Base-by-base conservation (phyloP, 352 stramenopile species). In the Phytophthora nicotianae region DNA sequence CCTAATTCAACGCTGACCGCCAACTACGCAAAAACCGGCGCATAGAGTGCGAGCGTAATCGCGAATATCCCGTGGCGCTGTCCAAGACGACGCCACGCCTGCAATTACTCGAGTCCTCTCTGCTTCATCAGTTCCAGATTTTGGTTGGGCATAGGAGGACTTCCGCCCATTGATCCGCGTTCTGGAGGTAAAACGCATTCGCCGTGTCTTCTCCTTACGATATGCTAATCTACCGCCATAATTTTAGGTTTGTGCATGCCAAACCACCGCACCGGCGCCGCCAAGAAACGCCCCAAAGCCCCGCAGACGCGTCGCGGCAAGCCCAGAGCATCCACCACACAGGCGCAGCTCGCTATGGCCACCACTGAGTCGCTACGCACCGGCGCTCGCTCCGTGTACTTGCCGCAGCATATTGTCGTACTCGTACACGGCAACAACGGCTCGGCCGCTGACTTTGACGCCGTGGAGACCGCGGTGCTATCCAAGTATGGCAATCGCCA, bases 351-450 rank as follows among this genome's bases (percentile, higher is more conserved):
- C 20, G 24, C 40, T 23, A 65, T 69, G 52, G 40, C 47, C 19
- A 42, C 50, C 32, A 52, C 50, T 3, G 62, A 75, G 38, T 55
- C 51, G 4, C 37, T 49, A 2, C 52, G 47, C 10, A 62, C 62
- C 13, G 58, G 35, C 19, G 41, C 53, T 13, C 62, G 49, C 40
- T 65, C 42, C 23, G 42, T 61, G 20, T 76, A 72, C 45, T 61
- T 94, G 19, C 83, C 83, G 24, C 62, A 80, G 43, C 76, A 92
- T 57, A 88, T 94, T 26, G 70, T 92, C 35, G 83, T 94, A 47
- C 79, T 94, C 21, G 83, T 94, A 48, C 86, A 94, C 58, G 86
- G 86, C 23, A 92, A 94, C 72, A 94, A 94, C 38, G 83, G 86
- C 71, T 71, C 81, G 43, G 81, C 83, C 6, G 68, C 65, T 13